phyloP scores from a whole-genome alignment of 2,329 filamentous ascomycete species.

The Colletotrichum sp. region DNA sequence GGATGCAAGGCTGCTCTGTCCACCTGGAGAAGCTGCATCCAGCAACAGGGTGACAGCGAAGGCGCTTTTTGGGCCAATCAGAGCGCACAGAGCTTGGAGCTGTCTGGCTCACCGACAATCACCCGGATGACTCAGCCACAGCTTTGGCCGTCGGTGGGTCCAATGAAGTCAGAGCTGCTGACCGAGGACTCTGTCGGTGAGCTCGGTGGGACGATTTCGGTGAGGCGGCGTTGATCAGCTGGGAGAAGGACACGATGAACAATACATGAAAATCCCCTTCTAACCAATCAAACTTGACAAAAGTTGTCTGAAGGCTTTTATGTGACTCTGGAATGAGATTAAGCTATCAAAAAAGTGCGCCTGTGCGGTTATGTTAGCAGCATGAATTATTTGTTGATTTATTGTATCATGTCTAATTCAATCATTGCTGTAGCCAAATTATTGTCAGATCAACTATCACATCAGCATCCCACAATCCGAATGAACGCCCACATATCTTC shows the following conservation, averaged over 20 bases:
- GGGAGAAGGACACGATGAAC: not conserved
- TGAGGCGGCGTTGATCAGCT: not conserved
- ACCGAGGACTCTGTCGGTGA: not conserved
- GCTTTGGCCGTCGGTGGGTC: not conserved
- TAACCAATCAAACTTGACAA: not conserved
- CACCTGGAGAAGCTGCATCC: slow-evolving; percentile 1
- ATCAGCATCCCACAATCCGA: not conserved
- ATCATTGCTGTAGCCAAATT: accelerated
- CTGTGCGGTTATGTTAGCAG: not conserved
- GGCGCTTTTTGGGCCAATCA: slow-evolving; percentile 1
- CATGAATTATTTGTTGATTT: not conserved
- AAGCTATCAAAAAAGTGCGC: not conserved
- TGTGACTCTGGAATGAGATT: not conserved
- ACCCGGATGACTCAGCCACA: slow-evolving; percentile 7
- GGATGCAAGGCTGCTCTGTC: slow-evolving; percentile 5
- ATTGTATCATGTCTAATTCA: not conserved
- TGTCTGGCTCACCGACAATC: not conserved
- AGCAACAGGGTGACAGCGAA: not conserved
- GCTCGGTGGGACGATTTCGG: not conserved
- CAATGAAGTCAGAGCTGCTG: not conserved
- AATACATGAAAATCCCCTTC: not conserved
- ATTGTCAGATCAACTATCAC: accelerated
- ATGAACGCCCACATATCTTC: not conserved
- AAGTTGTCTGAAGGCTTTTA: not conserved
- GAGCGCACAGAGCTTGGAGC: not conserved